A percentile compares a stretch with the other conserved stretches of the same genome.
phyloP scores from a whole-genome alignment of 768 basidiomycete genomes.

The Pisolithus microcarpus region DNA sequence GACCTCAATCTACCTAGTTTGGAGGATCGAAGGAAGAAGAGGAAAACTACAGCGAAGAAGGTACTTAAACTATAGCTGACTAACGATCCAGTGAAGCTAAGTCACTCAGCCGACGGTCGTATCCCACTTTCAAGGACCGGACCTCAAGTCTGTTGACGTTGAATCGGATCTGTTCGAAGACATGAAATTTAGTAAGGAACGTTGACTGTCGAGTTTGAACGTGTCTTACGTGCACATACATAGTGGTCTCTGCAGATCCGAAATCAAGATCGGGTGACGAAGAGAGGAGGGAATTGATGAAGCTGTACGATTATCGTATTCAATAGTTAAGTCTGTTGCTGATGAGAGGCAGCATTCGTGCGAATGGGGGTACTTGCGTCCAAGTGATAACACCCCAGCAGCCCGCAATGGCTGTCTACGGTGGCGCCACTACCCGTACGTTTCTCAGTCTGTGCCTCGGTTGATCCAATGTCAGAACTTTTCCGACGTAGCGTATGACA shows the following conservation, averaged over 20 bases:
- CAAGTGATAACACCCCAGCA: conserved; percentile 54
- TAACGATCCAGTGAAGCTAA: not conserved
- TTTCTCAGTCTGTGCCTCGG: conserved; percentile 8
- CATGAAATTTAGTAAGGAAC: conserved; percentile 68
- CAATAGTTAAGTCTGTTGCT: not conserved
- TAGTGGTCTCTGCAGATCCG: conserved; percentile 73
- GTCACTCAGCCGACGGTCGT: conserved; percentile 46
- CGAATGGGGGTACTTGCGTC: conserved; percentile 59
- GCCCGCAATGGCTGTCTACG: conserved; percentile 56
- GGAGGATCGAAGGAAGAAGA: conserved; percentile 27
- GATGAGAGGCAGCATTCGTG: conserved; percentile 46
- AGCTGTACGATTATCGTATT: conserved; percentile 39
- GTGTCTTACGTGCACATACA: not conserved
- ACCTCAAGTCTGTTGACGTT: conserved; percentile 50
- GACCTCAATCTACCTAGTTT: conserved; percentile 13
- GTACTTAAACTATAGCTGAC: not conserved
- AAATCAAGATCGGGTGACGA: conserved; percentile 59
- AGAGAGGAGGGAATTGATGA: conserved; percentile 64
- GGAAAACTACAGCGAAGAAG: conserved; percentile 23
- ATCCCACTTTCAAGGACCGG: conserved; percentile 60
- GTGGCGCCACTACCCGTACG: conserved; percentile 63
- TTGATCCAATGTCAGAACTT: not conserved
- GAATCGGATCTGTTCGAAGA: conserved; percentile 64
- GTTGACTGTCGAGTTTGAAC: not conserved
- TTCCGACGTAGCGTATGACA: conserved; percentile 50